Conservation (phyloP, 345 rosid genomes). For the Populus davidiana region DNA sequence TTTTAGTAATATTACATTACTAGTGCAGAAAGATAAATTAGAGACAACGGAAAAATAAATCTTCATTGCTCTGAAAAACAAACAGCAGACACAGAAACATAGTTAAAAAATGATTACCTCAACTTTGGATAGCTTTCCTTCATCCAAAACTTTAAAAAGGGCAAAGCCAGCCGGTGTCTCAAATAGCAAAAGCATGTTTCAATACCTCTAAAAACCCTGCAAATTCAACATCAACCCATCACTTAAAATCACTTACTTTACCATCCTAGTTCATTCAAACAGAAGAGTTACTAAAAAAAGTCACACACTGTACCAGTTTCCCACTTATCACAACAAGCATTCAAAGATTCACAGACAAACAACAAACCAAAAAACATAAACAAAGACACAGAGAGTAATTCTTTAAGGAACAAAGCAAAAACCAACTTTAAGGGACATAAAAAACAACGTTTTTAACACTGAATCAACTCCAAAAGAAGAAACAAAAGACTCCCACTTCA, state of each 20-base stretch:
- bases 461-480: neutral
- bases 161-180: conserved; percentile 79
- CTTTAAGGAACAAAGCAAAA: neutral
- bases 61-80: neutral
- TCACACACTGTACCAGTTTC: neutral
- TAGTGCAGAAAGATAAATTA: neutral
- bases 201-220: conserved; percentile 2
- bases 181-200: conserved; percentile 57
- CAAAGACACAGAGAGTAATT: neutral
- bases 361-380: neutral
- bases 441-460: neutral
- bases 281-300: neutral
- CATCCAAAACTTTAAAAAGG: conserved; percentile 65
- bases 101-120: conserved; percentile 40
- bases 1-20: neutral
- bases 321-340: neutral
- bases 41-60: neutral
- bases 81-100: neutral
- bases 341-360: neutral
- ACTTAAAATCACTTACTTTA: neutral
- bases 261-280: neutral
- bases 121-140: conserved; percentile 62
- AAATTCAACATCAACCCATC: neutral
- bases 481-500: neutral
- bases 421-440: neutral